A percentile compares a stretch with the other conserved stretches of the same genome.
Evolutionary conservation across 441 rosid genomes (phyloP).

Genomic region (Brassica hybrid): DNA sequence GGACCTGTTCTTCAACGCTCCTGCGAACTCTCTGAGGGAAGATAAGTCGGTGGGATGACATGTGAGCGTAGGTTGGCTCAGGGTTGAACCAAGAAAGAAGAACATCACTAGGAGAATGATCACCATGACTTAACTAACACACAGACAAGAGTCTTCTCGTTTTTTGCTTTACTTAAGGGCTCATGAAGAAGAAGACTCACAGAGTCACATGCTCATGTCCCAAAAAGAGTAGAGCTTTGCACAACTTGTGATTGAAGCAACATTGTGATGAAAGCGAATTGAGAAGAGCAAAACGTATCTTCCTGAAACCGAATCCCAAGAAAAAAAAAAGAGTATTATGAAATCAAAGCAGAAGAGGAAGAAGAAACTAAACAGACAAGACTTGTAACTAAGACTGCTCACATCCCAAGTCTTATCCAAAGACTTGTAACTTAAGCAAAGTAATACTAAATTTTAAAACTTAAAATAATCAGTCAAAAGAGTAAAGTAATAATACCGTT

Average conservation of each 20-base stretch:
- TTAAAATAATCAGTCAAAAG: constrained; percentile 27
- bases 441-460: constrained; percentile 25
- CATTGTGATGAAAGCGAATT: constrained; percentile 34
- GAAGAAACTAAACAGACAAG: constrained; percentile 26
- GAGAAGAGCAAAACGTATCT: constrained; percentile 48
- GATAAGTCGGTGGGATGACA: constrained; percentile 70
- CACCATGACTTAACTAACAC: constrained; percentile 46
- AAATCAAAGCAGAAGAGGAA: constrained; percentile 19
- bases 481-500: constrained; percentile 27
- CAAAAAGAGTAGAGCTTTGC: constrained; percentile 42
- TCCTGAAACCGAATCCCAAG: constrained; percentile 58
- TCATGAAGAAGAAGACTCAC: constrained; percentile 14
- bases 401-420: constrained; percentile 34
- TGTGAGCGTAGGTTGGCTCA: constrained; percentile 44
- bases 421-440: constrained; percentile 53
- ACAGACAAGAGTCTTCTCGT: constrained; percentile 25
- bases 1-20: constrained; percentile 58
- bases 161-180: not conserved
- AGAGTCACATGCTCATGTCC: constrained; percentile 48
- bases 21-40: constrained; percentile 65
- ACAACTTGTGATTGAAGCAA: constrained; percentile 56
- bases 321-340: constrained; percentile 38
- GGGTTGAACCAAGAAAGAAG: constrained; percentile 53
- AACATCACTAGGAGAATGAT: constrained; percentile 31
- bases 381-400: constrained; percentile 36